phyloP scores from a whole-genome alignment of 1,284 basidiomycete genomes.

The Hortiboletus rubellus region DNA sequence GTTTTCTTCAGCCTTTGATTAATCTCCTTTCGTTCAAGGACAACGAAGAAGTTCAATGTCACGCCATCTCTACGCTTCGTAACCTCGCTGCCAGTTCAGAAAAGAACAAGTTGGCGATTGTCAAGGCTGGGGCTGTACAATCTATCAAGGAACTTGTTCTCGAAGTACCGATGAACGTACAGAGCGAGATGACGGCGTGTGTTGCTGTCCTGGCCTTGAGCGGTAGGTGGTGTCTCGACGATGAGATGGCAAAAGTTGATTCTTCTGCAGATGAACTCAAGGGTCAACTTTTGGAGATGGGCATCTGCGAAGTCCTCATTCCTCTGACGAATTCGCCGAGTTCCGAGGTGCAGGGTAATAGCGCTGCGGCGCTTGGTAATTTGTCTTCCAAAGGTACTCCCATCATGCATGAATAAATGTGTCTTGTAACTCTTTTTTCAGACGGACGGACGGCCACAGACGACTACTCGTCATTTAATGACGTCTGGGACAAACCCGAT shows the following conservation, averaged over 20 bases:
- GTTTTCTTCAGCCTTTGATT: conserved; percentile 95
- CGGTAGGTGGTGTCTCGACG: conserved; percentile 51
- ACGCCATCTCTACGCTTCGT: conserved; percentile 97
- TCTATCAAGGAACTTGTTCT: conserved; percentile 97
- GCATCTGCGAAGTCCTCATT: conserved; percentile 96
- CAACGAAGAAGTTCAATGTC: conserved; percentile 99
- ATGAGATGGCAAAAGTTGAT: conserved; percentile 7
- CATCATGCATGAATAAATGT: neutral
- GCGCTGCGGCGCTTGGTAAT: conserved; percentile 96
- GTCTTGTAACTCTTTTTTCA: conserved; percentile 28
- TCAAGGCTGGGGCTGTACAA: conserved; percentile 97
- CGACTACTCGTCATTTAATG: conserved; percentile 97
- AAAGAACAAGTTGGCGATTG: conserved; percentile 98
- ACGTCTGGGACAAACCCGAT: conserved; percentile 97
- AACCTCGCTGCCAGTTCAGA: conserved; percentile 97
- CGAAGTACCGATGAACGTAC: conserved; percentile 94
- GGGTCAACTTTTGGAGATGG: conserved; percentile 95
- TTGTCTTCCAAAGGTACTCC: conserved; percentile 89
- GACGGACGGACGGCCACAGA: conserved; percentile 80
- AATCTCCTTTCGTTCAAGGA: conserved; percentile 97
- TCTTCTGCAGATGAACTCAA: conserved; percentile 81
- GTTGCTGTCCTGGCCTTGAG: conserved; percentile 93
- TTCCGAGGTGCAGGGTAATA: conserved; percentile 98
- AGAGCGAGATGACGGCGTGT: conserved; percentile 99
- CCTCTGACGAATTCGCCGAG: conserved; percentile 95